Evolutionary conservation across 2,329 filamentous ascomycete genomes (phyloP), one percentile per base, ranked within the genome.

Genomic region (Macroventuria anomochaeta): DNA sequence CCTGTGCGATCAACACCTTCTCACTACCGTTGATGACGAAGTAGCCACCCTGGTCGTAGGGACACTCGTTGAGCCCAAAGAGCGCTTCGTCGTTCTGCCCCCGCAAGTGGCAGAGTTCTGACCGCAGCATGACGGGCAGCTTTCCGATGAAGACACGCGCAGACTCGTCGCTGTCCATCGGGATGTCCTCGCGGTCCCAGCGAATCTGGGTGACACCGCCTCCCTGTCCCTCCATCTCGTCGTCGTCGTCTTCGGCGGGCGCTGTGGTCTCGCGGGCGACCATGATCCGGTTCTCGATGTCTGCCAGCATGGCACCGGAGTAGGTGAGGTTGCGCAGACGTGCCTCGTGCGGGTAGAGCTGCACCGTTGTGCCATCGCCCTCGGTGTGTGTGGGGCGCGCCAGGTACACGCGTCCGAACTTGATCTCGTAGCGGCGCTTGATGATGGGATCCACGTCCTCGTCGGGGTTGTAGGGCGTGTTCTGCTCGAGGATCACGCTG

Each of bases 21-120:
- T 99, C 95, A 76, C 91, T 96, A 36, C 95, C 95, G 78, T 99
- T 99, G 82, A 99, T 99, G 68, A 99, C 91, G 72, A 99, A 99
- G 77, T 99, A 99, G 62, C 95, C 95, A 64, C 95, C 95, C 71
- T 97, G 95, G 70, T 99, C 95, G 75, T 97, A 99, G 0, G 95
- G 95, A 64, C 95, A 99, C 77, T 99, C 95, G 71, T 96, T 96
- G 75, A 96, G 88, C 39, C 90, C 83, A 73, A 96, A 97, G 1
- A 99, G 82, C 42, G 90, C 88, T 46, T 95, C 88, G 61, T 97
- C 93, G 41, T 86, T 85, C 71, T 96, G 85, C 63, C 89, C 88
- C 64, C 89, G 89, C 63, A 99, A 78, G 62, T 96, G 91, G 76
- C 95, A 99, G 66, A 96, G 95, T 76, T 93, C 91, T 25, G 93